A percentile compares a stretch with the other conserved stretches of the same genome.
phyloP scores from a whole-genome alignment of 2,329 filamentous ascomycete genomes.

The Phialophora chinensis region DNA sequence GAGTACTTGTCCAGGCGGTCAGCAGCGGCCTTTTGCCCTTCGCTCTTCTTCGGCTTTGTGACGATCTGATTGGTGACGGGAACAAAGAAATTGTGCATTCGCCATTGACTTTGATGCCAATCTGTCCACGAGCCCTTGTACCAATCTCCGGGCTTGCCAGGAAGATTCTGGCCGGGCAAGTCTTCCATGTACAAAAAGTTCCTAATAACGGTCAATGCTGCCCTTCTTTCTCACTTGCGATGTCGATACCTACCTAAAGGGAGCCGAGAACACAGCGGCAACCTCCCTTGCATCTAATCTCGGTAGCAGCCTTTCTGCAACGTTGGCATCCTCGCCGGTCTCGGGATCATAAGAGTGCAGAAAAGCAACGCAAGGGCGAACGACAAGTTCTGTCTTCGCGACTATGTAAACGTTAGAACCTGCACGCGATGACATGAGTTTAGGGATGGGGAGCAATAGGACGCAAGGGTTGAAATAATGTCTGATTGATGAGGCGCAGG shows the following conservation, averaged over 20 bases:
- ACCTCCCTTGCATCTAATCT: conserved; percentile 87
- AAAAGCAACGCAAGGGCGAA: conserved; percentile 78
- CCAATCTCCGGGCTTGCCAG: conserved; percentile 68
- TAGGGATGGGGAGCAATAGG: not conserved
- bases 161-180: conserved; percentile 53
- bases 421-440: not conserved
- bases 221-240: not conserved
- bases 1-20: conserved; percentile 53
- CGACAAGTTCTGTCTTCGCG: conserved; percentile 74
- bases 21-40: conserved; percentile 51
- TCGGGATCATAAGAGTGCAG: conserved; percentile 66
- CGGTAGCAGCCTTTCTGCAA: conserved; percentile 76
- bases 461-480: not conserved
- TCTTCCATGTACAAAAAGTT: conserved; percentile 74
- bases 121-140: conserved; percentile 82
- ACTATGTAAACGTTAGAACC: not conserved
- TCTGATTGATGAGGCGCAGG: not conserved
- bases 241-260: conserved; percentile 59
- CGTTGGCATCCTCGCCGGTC: conserved; percentile 54
- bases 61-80: conserved; percentile 75
- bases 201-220: conserved; percentile 43
- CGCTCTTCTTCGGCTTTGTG: conserved; percentile 59
- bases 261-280: conserved; percentile 89
- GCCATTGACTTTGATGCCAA: conserved; percentile 80
- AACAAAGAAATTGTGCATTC: conserved; percentile 91